These are phyloP conservation scores for Peniophora sp. DNA, from an alignment of 1,284 basidiomycete genomes.

Conservation along the genomic window DNA sequence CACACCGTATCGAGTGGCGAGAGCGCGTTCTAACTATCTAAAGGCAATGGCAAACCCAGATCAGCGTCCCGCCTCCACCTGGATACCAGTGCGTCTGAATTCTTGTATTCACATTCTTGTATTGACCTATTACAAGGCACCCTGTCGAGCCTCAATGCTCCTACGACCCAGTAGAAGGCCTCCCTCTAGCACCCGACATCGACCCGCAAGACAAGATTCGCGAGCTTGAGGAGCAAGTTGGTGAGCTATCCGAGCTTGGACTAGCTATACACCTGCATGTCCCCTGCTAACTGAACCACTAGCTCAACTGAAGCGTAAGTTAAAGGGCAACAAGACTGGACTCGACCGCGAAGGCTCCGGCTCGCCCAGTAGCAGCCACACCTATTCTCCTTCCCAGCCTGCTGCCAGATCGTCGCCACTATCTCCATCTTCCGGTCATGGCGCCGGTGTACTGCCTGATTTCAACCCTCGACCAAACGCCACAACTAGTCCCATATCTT, in stretches of 20 bases:
- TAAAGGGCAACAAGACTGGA: conserved; percentile 44
- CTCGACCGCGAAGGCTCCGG: conserved; percentile 22
- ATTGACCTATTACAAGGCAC: conserved; percentile 40
- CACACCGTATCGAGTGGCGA: conserved; percentile 9
- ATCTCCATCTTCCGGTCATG: conserved; percentile 1
- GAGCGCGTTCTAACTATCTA: conserved; percentile 6
- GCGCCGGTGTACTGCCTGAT: conserved; percentile 5
- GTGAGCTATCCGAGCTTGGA: conserved; percentile 35
- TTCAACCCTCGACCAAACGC: background rate
- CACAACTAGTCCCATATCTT: conserved; percentile 24
- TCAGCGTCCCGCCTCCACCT: conserved; percentile 70
- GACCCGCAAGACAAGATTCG: conserved; percentile 70
- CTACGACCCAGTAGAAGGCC: conserved; percentile 77
- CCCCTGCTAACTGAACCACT: background rate
- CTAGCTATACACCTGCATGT: background rate
- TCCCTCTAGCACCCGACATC: conserved; percentile 63
- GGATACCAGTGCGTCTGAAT: conserved; percentile 59
- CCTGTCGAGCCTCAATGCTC: conserved; percentile 73
- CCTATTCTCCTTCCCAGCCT: conserved; percentile 13
- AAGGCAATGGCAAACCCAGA: conserved; percentile 70
- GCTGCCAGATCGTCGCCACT: conserved; percentile 15
- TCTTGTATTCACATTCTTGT: conserved; percentile 1
- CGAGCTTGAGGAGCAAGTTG: conserved; percentile 69
- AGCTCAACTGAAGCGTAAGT: conserved; percentile 58
- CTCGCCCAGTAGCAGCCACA: conserved; percentile 27